phyloP scores from a whole-genome alignment of 2,329 filamentous ascomycete genomes.

The Apiospora saccharicola region DNA sequence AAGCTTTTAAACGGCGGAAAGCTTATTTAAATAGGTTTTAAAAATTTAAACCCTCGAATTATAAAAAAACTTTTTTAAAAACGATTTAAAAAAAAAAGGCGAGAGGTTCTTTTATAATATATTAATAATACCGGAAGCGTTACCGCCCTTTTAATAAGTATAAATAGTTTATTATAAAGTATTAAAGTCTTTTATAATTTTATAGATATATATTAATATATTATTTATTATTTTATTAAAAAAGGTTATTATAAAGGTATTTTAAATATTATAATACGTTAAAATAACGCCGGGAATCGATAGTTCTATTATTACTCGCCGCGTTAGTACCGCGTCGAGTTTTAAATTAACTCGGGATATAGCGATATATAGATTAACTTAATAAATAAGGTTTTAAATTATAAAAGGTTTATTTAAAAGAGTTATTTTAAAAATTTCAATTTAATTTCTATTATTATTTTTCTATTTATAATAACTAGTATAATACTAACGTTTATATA shows the following conservation, averaged over 20 bases:
- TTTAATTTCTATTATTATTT: too few species aligned
- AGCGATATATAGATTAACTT: neutral
- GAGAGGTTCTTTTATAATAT: neutral
- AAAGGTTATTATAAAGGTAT: neutral
- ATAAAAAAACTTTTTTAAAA: neutral
- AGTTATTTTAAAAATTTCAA: neutral
- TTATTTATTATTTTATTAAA: neutral
- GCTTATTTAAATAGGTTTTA: neutral
- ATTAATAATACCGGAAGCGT: rapidly evolving
- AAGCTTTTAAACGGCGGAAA: neutral
- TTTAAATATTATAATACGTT: neutral
- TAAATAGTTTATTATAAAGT: neutral
- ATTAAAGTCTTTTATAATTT: neutral
- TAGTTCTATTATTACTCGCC: neutral
- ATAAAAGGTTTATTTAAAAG: too few species aligned
- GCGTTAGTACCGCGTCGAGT: rapidly evolving
- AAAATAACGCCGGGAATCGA: neutral
- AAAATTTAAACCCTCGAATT: neutral
- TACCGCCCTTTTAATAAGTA: neutral
- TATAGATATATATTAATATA: neutral
- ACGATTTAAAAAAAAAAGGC: neutral
- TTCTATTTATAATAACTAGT: neutral
- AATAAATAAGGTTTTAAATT: neutral
- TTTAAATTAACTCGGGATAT: neutral
- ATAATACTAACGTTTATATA: neutral